Conservation (phyloP, 805 yeast species). For the Pichia insulana region DNA sequence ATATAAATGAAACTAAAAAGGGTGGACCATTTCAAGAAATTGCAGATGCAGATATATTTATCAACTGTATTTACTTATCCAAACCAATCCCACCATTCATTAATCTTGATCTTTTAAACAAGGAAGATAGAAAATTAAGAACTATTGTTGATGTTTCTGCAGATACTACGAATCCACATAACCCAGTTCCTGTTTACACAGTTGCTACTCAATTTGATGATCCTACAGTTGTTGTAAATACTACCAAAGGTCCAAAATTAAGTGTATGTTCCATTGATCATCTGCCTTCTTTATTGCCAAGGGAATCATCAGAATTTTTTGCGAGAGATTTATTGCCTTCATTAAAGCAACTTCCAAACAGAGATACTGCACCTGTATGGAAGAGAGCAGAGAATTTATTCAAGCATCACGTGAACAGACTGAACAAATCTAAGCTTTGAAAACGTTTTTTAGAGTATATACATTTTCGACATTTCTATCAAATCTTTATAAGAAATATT, state of each 20-base stretch:
- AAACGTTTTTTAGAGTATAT: conserved; percentile 1
- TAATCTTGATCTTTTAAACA: conserved; percentile 58
- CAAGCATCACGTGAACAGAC: conserved; percentile 75
- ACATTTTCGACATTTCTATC: too few species aligned
- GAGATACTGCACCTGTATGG: conserved; percentile 87
- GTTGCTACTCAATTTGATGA: conserved; percentile 84
- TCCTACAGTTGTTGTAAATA: conserved; percentile 82
- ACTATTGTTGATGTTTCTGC: conserved; percentile 97
- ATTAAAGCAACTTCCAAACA: conserved; percentile 71
- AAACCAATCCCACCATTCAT: conserved; percentile 91
- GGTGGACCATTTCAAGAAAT: conserved; percentile 98
- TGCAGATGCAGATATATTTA: conserved; percentile 76
- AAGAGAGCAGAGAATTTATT: conserved; percentile 75
- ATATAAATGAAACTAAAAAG: conserved; percentile 88
- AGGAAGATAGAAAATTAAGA: conserved; percentile 63
- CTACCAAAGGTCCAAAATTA: conserved; percentile 73
- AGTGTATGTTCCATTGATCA: conserved; percentile 95
- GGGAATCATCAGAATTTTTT: conserved; percentile 94
- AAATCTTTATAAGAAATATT: too few species aligned
- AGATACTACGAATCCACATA: conserved; percentile 96
- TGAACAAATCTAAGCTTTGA: conserved; percentile 37
- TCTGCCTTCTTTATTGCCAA: conserved; percentile 88
- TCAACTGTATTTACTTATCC: conserved; percentile 93
- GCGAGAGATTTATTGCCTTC: conserved; percentile 84
- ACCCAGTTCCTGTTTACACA: conserved; percentile 91